Conservation (phyloP, 805 yeast genomes). For the Komagataella ulmi region DNA sequence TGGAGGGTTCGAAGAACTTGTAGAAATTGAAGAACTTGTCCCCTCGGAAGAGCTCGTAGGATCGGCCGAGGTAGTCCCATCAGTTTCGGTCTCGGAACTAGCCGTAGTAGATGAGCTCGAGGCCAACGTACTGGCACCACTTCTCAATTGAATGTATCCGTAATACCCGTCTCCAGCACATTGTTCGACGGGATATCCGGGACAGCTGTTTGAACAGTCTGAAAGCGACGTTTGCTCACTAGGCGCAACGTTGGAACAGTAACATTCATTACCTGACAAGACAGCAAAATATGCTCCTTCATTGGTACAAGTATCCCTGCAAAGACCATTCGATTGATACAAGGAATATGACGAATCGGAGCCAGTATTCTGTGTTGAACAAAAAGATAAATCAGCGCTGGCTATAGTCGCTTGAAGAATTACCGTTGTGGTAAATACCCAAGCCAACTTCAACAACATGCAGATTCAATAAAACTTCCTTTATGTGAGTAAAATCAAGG, state of each 20-base stretch:
- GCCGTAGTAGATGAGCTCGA: not conserved
- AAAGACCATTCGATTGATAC: constrained; percentile 24
- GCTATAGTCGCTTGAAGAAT: not conserved
- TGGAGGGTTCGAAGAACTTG: not conserved
- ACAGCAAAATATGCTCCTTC: constrained; percentile 27
- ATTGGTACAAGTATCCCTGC: constrained; percentile 22
- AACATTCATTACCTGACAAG: constrained; percentile 28
- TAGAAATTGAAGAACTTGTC: not conserved
- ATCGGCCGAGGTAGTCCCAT: too few species aligned
- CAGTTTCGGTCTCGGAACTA: not conserved
- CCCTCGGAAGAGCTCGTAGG: not conserved
- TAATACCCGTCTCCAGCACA: constrained; percentile 20
- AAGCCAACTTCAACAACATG: not conserved
- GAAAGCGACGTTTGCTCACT: constrained; percentile 19
- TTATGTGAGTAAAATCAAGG: not conserved
- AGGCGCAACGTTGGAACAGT: constrained; percentile 35
- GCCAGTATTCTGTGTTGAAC: constrained; percentile 16
- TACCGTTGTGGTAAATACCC: not conserved
- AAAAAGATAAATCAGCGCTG: constrained; percentile 5
- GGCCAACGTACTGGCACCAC: constrained; percentile 1
- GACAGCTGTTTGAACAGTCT: constrained; percentile 27
- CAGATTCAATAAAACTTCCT: not conserved
- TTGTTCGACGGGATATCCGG: constrained; percentile 27
- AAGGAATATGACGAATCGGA: constrained; percentile 3
- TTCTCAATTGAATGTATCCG: constrained; percentile 11